Evolutionary conservation across 23 red algal genomes (phyloP), one percentile per base, ranked within the genome.

Genomic region (Gracilaria gracilis): DNA sequence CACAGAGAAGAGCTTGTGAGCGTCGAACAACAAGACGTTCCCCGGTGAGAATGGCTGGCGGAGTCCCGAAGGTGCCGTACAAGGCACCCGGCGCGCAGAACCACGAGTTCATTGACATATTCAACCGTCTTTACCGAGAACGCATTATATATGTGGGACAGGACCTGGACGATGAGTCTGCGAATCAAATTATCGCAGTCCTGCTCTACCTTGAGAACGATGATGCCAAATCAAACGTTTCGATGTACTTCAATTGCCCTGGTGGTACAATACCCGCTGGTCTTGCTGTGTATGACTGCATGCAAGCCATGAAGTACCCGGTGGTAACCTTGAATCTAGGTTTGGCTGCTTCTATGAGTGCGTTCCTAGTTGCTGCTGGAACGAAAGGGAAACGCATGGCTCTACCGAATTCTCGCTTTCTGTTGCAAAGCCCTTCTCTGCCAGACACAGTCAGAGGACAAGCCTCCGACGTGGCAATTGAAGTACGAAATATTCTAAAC

Each of bases 21-120:
- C 32, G 36, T 44, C 50, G 53, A 62, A 33, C 79, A 24, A 20
- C 40, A 77, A 11, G 42, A 7, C 38, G 34, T 20, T 50, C 38
- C 23, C 9, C 17, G 0, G 20, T 82, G 1, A 82, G n/a, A 82
- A 96, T 96, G 97, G 88, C 78, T 24, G 93, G 88, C 4, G 93
- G 91, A 16, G 88, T 96, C 44, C 97, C 97, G n/a, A 93, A 93
- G 59, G 97, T 99, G 44, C 97, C 97, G 27, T 99, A 99, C 91
- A 95, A 96, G 67, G 97, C 93, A 24, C 94, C 94, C 20, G 97
- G 97, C 34, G 85, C 88, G 32, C 91, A 99, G 32, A 93, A 77
- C 40, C 95, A 99, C 79, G 94, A 96, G 69, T 99, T 99, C 50
- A 96, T 99, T 34, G 97, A 99, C 77, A 89, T 99, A 64, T 96